phyloP scores from a whole-genome alignment of 1,139 yeast species.

The Candida sp. region DNA sequence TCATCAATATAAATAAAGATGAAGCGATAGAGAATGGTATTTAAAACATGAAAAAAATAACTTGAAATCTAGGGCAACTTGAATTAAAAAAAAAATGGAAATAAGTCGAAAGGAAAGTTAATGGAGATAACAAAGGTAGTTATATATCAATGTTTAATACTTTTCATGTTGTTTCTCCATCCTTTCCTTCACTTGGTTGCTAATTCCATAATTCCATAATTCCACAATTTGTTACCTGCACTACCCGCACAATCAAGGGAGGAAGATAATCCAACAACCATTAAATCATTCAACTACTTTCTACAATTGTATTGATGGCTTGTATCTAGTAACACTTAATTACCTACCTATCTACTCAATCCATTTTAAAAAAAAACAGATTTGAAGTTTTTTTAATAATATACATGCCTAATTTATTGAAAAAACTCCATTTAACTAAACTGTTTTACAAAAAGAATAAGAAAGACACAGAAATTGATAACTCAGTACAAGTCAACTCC shows the following conservation, averaged over 20 bases:
- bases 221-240: background rate
- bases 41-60: no score
- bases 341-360: background rate
- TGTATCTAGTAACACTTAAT: background rate
- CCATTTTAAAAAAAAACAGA: background rate
- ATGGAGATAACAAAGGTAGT: no score
- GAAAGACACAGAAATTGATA: background rate
- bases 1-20: no score
- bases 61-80: no score
- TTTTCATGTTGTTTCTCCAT: no score
- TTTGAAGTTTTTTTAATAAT: background rate
- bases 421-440: slow-evolving; percentile 18
- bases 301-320: background rate
- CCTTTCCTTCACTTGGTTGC: no score
- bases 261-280: background rate
- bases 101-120: no score
- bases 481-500: slow-evolving; percentile 1
- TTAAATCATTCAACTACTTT: background rate
- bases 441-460: slow-evolving; percentile 9
- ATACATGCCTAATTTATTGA: slow-evolving; percentile 12
- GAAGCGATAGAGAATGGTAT: no score
- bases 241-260: background rate
- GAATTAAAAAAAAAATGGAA: no score
- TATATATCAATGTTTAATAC: no score
- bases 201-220: no score